Evolutionary conservation across 2,329 filamentous ascomycete genomes (phyloP).

Genomic region (Penicillium polonicum): DNA sequence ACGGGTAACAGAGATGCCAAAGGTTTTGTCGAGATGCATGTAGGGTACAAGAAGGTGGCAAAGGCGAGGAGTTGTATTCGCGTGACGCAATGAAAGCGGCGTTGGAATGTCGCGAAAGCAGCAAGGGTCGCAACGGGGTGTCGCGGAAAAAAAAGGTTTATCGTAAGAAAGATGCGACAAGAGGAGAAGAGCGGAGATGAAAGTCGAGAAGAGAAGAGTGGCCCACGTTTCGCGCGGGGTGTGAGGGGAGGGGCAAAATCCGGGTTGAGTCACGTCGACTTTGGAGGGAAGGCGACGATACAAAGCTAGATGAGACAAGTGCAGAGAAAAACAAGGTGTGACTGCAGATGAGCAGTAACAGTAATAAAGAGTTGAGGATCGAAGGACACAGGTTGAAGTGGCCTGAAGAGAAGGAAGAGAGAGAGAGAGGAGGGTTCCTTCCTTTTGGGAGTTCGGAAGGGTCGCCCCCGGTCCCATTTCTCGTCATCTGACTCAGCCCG

Average conservation of each 20-base stretch:
- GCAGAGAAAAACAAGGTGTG: not conserved
- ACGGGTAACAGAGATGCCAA: not conserved
- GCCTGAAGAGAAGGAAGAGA: not conserved
- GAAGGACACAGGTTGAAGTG: constrained; percentile 7
- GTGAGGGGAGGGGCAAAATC: constrained; percentile 12
- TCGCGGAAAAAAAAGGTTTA: not conserved
- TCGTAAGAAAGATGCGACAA: not conserved
- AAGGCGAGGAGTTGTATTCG: constrained; percentile 3
- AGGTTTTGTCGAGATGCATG: constrained; percentile 2
- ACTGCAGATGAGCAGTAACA: not conserved
- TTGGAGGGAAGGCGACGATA: not conserved
- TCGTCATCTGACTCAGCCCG: constrained; percentile 13
- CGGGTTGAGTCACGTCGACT: constrained; percentile 24
- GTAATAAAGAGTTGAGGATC: not conserved
- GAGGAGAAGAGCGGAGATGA: not conserved
- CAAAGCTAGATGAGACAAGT: not conserved
- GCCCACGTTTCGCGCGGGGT: constrained; percentile 27
- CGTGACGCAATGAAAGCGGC: constrained; percentile 22
- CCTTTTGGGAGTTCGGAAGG: not conserved
- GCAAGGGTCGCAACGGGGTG: not conserved
- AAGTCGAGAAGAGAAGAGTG: constrained; percentile 14
- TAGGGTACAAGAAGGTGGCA: constrained; percentile 6
- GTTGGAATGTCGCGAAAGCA: constrained; percentile 15
- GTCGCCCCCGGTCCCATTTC: constrained; percentile 1
- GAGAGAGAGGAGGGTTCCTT: not conserved